Evolutionary conservation across 208 protist species (phyloP).

Genomic region (Leptomonas pyrrhocoris): DNA sequence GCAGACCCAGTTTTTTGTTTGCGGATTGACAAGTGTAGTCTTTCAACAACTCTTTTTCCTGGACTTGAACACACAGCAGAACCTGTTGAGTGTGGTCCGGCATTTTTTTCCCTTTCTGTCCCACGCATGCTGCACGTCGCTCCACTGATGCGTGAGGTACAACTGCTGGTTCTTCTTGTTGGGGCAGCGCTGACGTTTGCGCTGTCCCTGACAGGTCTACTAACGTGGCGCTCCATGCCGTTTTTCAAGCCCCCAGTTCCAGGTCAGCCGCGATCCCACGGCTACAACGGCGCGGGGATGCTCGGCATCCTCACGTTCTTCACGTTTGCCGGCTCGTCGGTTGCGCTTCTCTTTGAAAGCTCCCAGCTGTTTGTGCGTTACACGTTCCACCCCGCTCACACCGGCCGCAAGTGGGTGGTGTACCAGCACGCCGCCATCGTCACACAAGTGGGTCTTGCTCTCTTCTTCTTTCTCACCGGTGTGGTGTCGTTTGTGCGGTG

Average conservation of each 20-base stretch:
- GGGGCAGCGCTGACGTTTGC: constrained; percentile 1
- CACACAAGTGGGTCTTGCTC: constrained; percentile 9
- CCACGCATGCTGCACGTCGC: constrained; percentile 12
- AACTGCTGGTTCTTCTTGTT: constrained; percentile 14
- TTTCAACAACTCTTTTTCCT: no score
- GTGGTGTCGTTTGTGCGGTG: constrained; percentile 20
- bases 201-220: constrained; percentile 1
- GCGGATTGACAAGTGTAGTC: no score
- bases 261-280: neutral
- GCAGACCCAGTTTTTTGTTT: no score
- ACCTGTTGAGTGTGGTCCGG: no score
- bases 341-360: constrained; percentile 24
- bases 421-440: constrained; percentile 18
- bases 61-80: no score
- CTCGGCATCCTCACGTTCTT: constrained; percentile 9
- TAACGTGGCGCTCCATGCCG: constrained; percentile 6
- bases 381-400: constrained; percentile 23
- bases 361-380: constrained; percentile 21
- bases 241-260: neutral
- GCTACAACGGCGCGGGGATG: constrained; percentile 9
- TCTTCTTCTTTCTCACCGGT: constrained; percentile 17
- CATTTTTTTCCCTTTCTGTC: no score
- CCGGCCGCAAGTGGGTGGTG: constrained; percentile 18
- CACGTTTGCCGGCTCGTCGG: constrained; percentile 18
- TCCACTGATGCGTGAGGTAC: constrained; percentile 18